phyloP scores from a whole-genome alignment of 2,329 filamentous ascomycete genomes.

The Geosmithia flava region DNA sequence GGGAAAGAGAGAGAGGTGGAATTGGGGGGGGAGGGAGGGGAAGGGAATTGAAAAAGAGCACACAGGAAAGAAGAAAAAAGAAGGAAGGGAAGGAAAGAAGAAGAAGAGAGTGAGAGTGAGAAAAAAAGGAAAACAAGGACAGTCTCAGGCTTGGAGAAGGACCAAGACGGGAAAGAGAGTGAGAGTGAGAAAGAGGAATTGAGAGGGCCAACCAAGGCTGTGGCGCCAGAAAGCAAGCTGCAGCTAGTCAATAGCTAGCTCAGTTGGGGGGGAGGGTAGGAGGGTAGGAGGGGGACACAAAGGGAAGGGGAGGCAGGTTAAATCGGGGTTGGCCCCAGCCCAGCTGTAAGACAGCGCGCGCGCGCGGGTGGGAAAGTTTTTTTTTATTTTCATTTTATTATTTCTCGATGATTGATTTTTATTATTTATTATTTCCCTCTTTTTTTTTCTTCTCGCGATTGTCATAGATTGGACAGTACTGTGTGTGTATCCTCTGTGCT shows the following conservation, averaged over 20 bases:
- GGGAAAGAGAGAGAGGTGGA: neutral
- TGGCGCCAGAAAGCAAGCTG: slow-evolving; percentile 5
- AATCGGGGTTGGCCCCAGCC: neutral
- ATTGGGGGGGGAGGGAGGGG: neutral
- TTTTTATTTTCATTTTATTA: too few relatives aligned
- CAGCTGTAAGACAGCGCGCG: neutral
- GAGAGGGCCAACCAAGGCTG: slow-evolving; percentile 1
- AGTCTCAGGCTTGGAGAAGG: neutral
- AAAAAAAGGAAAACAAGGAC: slow-evolving; percentile 8
- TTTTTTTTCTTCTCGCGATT: too few relatives aligned
- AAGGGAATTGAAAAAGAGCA: neutral
- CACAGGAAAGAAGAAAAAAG: too few relatives aligned
- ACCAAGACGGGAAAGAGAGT: slow-evolving; percentile 4
- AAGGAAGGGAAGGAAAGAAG: neutral
- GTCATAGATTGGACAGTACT: too few relatives aligned
- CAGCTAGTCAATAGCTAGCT: neutral
- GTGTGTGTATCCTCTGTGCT: too few relatives aligned
- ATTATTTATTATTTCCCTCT: too few relatives aligned
- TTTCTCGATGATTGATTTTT: too few relatives aligned
- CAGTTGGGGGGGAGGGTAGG: too few relatives aligned
- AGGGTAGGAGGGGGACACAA: too few relatives aligned
- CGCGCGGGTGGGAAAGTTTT: too few relatives aligned
- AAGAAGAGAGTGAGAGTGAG: neutral
- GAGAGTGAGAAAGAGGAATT: slow-evolving; percentile 5
- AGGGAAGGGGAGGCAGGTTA: neutral